Percentiles rank a stretch among this genome's conserved stretches.
phyloP scores from a whole-genome alignment of 345 rosid genomes.

The Capsella bursapastoris region DNA sequence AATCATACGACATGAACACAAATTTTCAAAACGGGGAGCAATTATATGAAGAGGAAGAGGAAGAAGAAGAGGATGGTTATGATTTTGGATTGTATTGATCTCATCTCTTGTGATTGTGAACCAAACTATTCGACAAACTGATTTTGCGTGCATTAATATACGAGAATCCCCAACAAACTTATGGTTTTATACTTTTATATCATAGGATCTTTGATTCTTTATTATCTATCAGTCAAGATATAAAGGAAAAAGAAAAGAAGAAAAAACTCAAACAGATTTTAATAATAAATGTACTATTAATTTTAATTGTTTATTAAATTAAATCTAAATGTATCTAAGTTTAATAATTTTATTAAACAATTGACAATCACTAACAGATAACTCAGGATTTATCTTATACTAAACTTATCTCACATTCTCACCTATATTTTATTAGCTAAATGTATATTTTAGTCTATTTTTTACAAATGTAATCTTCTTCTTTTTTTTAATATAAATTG shows the following conservation, averaged over 20 bases:
- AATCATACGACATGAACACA: conserved; percentile 23
- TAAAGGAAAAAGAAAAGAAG: too few species aligned
- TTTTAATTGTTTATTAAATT: too few species aligned
- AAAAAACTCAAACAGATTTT: too few species aligned
- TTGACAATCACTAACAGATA: neutral
- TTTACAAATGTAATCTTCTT: too few species aligned
- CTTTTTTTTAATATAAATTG: too few species aligned
- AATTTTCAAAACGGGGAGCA: conserved; percentile 22
- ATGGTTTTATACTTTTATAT: neutral
- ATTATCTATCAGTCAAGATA: neutral
- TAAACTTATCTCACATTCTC: neutral
- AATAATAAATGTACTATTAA: too few species aligned
- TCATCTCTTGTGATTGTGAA: neutral
- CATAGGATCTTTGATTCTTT: neutral
- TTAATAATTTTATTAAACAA: neutral
- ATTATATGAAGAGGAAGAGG: conserved; percentile 27
- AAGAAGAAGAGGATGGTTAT: conserved; percentile 16
- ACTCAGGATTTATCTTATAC: neutral
- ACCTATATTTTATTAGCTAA: neutral
- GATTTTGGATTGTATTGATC: conserved; percentile 34
- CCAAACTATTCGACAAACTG: neutral
- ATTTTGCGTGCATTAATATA: neutral
- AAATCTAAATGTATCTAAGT: neutral
- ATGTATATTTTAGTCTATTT: neutral
- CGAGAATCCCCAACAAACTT: neutral